Base-by-base conservation (phyloP, 2,329 filamentous ascomycete genomes). In the Diaporthe destruens region DNA sequence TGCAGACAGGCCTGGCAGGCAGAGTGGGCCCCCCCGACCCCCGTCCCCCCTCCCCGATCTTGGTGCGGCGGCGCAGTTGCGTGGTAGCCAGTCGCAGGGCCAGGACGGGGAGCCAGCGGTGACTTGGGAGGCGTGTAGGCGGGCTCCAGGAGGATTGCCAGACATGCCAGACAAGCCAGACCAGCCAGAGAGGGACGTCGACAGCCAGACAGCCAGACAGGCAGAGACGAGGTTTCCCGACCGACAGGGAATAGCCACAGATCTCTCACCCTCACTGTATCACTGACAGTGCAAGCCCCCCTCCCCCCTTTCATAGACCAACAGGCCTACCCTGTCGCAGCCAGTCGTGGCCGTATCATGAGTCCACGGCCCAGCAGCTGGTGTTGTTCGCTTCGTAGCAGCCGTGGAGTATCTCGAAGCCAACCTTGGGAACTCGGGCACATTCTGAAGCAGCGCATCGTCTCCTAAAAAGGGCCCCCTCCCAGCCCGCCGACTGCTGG, bases 261-360 rank as follows among this genome's bases (percentile, higher is more conserved):
- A 82, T 82, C 80, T 83, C 80, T 79, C 78, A 82, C 81, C 81
- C 75, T 71, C 79, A 77, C 77, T 82, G 82, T 83, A 79, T 82
- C 81, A 82, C 79, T 79, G 77, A 73, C 76, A 77, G 75, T 76
- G 75, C 72, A 69, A 69, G 69, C 61, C 65, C 61, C 65, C 74
- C 76, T 78, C 77, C 76, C 79, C 79, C 80, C 81, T 81, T 82
- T 82, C 80, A 81, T 82, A 80, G 79, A 72, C 71, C 72, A 72
- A 55, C 73, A 63, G 57, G 71, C 66, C 63, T 61, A 72, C 73
- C 71, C 66, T 74, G 66, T 71, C 63, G 59, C 70, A 59, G 34
- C 67, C 61, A 67, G 42, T 67, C 72, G 42, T 56, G 42, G 69
- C 68, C 71, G 53, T 71, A 59, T 73, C 69, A 71, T 73, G 47